Conservation (phyloP, 2,329 filamentous ascomycete genomes). For the Periconia sp. region DNA sequence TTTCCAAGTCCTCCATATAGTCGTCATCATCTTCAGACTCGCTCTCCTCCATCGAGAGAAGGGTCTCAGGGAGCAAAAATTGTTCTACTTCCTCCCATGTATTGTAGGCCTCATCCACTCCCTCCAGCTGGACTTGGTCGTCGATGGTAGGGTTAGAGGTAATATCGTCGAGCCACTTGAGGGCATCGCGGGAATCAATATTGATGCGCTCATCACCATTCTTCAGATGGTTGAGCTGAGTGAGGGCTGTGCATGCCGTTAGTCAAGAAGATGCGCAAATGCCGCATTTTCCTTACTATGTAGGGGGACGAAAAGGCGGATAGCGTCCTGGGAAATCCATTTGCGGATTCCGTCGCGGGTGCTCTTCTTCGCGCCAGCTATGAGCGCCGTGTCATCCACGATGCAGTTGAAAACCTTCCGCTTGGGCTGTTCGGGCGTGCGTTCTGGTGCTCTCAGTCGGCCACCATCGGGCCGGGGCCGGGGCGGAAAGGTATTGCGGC, state of each 20-base stretch:
- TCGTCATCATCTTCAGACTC: slow-evolving; percentile 40
- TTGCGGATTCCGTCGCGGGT: slow-evolving; percentile 55
- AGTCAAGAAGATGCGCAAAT: slow-evolving; percentile 12
- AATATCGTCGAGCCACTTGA: slow-evolving; percentile 55
- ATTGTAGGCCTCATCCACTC: slow-evolving; percentile 49
- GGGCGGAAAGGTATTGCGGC: slow-evolving; percentile 32
- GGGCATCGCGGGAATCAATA: slow-evolving; percentile 50
- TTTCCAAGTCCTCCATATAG: slow-evolving; percentile 41
- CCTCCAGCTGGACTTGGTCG: slow-evolving; percentile 49
- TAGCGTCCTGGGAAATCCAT: slow-evolving; percentile 53
- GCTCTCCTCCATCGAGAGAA: slow-evolving; percentile 51
- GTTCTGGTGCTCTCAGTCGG: slow-evolving; percentile 30
- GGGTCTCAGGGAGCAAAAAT: slow-evolving; percentile 50
- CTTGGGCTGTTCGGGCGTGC: slow-evolving; percentile 31
- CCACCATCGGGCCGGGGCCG: slow-evolving; percentile 30
- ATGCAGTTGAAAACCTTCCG: slow-evolving; percentile 58
- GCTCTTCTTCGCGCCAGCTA: slow-evolving; percentile 54
- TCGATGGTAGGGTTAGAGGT: slow-evolving; percentile 48
- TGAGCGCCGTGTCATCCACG: slow-evolving; percentile 54
- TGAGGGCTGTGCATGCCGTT: slow-evolving; percentile 43
- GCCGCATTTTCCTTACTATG: slow-evolving; percentile 45
- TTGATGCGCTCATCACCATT: slow-evolving; percentile 45
- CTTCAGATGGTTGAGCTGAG: slow-evolving; percentile 49
- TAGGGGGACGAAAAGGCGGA: slow-evolving; percentile 54
- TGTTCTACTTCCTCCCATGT: slow-evolving; percentile 55